Conservation (phyloP, 345 rosid genomes). For the Jatropha curcas region DNA sequence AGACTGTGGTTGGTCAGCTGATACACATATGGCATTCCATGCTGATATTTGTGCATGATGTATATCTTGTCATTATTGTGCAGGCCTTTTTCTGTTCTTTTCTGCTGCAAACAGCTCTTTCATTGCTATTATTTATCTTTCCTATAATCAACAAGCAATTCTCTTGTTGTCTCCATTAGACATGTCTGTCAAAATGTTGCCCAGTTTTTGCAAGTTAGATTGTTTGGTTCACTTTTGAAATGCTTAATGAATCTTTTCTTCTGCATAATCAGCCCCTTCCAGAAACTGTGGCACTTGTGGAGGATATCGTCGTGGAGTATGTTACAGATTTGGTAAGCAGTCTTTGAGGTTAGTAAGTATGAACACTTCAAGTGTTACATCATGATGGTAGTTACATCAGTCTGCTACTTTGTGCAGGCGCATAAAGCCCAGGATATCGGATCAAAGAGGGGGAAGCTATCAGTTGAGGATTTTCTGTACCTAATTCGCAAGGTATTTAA, state of each 20-base stretch:
- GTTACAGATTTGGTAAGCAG: conserved; percentile 78
- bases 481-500: conserved; percentile 72
- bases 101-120: too few relatives aligned
- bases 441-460: conserved; percentile 73
- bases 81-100: too few relatives aligned
- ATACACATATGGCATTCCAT: too few relatives aligned
- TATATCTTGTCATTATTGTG: too few relatives aligned
- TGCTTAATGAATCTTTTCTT: conserved; percentile 8
- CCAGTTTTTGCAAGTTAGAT: not conserved
- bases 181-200: not conserved
- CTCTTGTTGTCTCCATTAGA: not conserved
- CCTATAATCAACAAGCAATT: not conserved
- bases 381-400: not conserved
- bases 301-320: conserved; percentile 90
- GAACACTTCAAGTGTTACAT: conserved; percentile 2
- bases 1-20: too few relatives aligned
- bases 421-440: conserved; percentile 92
- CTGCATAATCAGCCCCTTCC: conserved; percentile 71
- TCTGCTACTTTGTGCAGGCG: conserved; percentile 40
- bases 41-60: too few relatives aligned
- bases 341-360: conserved; percentile 6
- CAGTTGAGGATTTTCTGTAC: conserved; percentile 85
- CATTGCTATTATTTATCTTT: too few relatives aligned
- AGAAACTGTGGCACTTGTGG: conserved; percentile 86
- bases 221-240: not conserved